A percentile compares a stretch with the other conserved stretches of the same genome.
phyloP scores from a whole-genome alignment of 306 rosid genomes.

The Purshia tridentata region DNA sequence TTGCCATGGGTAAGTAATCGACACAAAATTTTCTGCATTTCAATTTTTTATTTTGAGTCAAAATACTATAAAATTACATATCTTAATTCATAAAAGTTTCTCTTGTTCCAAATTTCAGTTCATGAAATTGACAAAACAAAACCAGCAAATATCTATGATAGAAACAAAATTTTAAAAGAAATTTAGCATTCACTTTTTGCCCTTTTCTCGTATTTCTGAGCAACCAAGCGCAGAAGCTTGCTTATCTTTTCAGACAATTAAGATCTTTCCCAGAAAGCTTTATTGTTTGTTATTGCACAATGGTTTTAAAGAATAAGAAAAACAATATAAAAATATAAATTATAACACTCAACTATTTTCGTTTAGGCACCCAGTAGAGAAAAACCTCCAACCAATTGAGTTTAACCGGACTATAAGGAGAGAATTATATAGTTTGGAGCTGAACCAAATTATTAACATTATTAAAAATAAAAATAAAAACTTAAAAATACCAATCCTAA shows the following conservation, averaged over 20 bases:
- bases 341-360: no score
- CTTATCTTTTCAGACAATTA: background rate
- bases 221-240: background rate
- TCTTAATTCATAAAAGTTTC: background rate
- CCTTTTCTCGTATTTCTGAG: background rate
- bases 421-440: no score
- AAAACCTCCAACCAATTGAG: no score
- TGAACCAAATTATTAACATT: background rate
- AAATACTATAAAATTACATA: constrained; percentile 1
- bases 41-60: constrained; percentile 27
- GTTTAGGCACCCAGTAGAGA: no score
- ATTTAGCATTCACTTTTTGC: no score
- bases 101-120: constrained; percentile 14
- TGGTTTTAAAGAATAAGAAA: background rate
- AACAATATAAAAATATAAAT: no score
- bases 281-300: background rate
- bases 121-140: background rate
- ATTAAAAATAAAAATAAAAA: background rate
- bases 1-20: constrained; percentile 54
- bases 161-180: background rate
- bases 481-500: background rate
- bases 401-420: no score
- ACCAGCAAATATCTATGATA: no score
- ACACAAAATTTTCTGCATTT: constrained; percentile 39
- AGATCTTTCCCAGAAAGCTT: background rate